Conservation (phyloP, 2,329 filamentous ascomycete genomes). For the Ophiocordyceps unilateralis region DNA sequence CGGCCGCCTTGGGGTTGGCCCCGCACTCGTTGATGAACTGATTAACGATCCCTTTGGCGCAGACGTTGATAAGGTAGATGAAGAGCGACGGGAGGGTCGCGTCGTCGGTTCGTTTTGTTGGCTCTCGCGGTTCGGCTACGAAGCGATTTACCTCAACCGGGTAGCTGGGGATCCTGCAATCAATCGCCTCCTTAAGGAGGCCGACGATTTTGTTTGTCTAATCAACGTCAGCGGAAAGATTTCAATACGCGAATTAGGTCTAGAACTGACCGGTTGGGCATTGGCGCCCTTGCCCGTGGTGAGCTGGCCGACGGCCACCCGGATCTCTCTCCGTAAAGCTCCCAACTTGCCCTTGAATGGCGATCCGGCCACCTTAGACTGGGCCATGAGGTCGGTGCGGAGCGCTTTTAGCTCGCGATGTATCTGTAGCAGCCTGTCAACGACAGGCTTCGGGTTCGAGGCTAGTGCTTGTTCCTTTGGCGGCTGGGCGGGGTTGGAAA, state of each 20-base stretch:
- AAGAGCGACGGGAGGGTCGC: conserved; percentile 43
- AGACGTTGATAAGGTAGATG: conserved; percentile 60
- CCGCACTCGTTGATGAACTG: conserved; percentile 53
- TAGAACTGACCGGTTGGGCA: conserved; percentile 17
- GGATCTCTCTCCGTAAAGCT: conserved; percentile 54
- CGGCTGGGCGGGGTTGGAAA: conserved; percentile 1
- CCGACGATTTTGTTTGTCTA: conserved; percentile 19
- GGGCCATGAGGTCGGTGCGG: conserved; percentile 43
- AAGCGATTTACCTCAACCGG: conserved; percentile 37
- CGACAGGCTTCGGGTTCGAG: conserved; percentile 1
- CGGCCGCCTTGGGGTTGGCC: conserved; percentile 47
- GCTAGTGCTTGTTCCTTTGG: background rate
- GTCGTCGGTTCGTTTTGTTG: conserved; percentile 33
- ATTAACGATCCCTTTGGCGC: conserved; percentile 54
- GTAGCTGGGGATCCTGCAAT: conserved; percentile 31
- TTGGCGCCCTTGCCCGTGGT: conserved; percentile 49
- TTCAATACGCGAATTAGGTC: background rate
- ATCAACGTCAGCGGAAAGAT: conserved; percentile 4
- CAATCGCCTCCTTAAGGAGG: conserved; percentile 34
- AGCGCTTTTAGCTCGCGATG: conserved; percentile 52
- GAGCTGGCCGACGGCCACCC: conserved; percentile 57
- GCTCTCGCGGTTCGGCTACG: conserved; percentile 26
- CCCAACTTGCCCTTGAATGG: conserved; percentile 49
- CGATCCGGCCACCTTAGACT: conserved; percentile 27
- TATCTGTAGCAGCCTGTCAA: conserved; percentile 36